Conservation (phyloP, 768 basidiomycete species). For the Termitomyces sp. region DNA sequence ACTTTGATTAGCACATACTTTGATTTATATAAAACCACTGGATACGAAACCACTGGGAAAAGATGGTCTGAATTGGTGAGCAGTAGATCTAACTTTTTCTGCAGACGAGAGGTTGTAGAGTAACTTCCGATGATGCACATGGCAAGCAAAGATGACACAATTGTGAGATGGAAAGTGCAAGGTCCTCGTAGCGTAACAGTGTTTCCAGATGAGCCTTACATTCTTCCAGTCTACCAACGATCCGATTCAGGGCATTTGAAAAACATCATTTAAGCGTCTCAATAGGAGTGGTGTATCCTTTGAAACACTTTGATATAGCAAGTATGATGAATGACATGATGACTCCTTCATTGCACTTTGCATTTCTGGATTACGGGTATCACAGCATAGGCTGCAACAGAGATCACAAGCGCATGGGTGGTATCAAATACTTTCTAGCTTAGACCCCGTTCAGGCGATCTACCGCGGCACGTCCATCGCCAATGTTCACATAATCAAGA, state of each 20-base stretch:
- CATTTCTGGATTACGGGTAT: not conserved
- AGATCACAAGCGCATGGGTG: not conserved
- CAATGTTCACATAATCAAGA: constrained; percentile 41
- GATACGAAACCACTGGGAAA: no score
- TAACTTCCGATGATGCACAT: not conserved
- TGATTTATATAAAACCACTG: no score
- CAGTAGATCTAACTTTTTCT: no score
- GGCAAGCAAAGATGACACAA: no score
- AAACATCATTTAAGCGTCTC: not conserved
- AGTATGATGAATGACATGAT: not conserved
- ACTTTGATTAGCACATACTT: no score
- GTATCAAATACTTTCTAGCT: not conserved
- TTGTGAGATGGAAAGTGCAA: not conserved
- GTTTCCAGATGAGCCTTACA: no score
- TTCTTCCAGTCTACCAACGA: not conserved
- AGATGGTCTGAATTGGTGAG: no score
- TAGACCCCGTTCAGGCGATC: constrained; percentile 29
- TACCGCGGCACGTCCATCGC: constrained; percentile 32
- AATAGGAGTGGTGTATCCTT: not conserved
- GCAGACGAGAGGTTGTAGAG: not conserved
- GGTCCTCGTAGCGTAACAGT: not conserved
- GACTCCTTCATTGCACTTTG: not conserved
- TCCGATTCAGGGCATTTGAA: not conserved
- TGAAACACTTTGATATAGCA: not conserved
- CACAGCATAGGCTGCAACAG: not conserved